Evolutionary conservation across 441 rosid species (phyloP).

Genomic region (Gossypium lobatum): DNA sequence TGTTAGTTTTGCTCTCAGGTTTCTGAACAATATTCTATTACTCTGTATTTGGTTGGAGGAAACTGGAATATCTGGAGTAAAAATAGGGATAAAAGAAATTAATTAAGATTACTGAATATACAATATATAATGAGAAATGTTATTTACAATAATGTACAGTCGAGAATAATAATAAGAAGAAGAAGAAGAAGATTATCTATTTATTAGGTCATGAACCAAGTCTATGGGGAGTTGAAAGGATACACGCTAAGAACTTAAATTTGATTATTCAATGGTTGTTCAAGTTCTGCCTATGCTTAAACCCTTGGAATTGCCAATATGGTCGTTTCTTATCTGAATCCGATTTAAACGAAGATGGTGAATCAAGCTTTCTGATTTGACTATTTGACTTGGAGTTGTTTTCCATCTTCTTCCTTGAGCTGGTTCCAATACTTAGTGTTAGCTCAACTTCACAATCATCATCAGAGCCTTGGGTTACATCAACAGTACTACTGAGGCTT

Average conservation of each 20-base stretch:
- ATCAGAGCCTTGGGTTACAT: slow-evolving; percentile 22
- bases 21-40: not conserved
- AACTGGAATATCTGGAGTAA: not conserved
- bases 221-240: not conserved
- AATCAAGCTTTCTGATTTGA: slow-evolving; percentile 16
- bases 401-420: slow-evolving; percentile 19
- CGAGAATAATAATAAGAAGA: not conserved
- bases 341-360: slow-evolving; percentile 25
- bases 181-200: not conserved
- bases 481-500: slow-evolving; percentile 21
- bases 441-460: slow-evolving; percentile 57
- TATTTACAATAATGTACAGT: slow-evolving; percentile 13
- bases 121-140: too few relatives aligned
- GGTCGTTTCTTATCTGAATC: slow-evolving; percentile 59
- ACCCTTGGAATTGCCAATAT: slow-evolving; percentile 66
- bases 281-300: slow-evolving; percentile 48
- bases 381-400: slow-evolving; percentile 8
- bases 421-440: slow-evolving; percentile 60
- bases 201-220: slow-evolving; percentile 22
- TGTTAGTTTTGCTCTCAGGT: too few relatives aligned
- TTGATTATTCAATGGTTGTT: not conserved
- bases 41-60: not conserved
- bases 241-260: slow-evolving; percentile 11
- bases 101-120: too few relatives aligned
- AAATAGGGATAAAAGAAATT: too few relatives aligned